Conservation (phyloP, 306 rosid species). For the Clitoria ternatea region DNA sequence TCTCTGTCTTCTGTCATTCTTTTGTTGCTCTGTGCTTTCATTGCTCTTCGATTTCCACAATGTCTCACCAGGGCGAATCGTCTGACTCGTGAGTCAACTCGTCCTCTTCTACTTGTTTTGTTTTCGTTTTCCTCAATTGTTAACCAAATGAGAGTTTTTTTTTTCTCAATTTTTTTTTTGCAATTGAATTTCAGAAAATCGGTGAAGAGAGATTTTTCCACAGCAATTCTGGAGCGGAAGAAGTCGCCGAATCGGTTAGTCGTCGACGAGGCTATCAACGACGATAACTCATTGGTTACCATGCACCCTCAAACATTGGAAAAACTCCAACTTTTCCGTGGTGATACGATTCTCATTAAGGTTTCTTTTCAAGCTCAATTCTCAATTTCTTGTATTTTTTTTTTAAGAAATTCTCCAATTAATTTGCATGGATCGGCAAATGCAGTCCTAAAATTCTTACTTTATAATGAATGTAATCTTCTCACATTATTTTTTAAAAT, state of each 20-base stretch:
- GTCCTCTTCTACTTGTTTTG: not conserved
- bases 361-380: not conserved
- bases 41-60: slow-evolving; percentile 12
- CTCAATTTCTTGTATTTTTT: not conserved
- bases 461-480: no score
- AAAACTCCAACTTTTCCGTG: slow-evolving; percentile 44
- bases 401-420: no score
- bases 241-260: slow-evolving; percentile 49
- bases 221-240: slow-evolving; percentile 52
- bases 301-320: slow-evolving; percentile 50
- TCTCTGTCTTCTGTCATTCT: no score
- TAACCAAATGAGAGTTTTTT: not conserved
- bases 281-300: slow-evolving; percentile 48
- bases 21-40: not conserved
- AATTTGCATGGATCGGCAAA: no score
- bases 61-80: slow-evolving; percentile 46
- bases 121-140: not conserved
- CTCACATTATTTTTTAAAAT: no score
- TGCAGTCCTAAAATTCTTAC: no score
- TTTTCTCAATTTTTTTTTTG: not conserved
- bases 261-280: slow-evolving; percentile 47
- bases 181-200: slow-evolving; percentile 26
- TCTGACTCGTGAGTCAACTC: slow-evolving; percentile 47
- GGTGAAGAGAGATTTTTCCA: slow-evolving; percentile 50
- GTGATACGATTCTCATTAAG: slow-evolving; percentile 52